Evolutionary conservation across 257 asterid species (phyloP), one percentile per base, ranked within the genome.

Genomic region (Solanum commersonii): DNA sequence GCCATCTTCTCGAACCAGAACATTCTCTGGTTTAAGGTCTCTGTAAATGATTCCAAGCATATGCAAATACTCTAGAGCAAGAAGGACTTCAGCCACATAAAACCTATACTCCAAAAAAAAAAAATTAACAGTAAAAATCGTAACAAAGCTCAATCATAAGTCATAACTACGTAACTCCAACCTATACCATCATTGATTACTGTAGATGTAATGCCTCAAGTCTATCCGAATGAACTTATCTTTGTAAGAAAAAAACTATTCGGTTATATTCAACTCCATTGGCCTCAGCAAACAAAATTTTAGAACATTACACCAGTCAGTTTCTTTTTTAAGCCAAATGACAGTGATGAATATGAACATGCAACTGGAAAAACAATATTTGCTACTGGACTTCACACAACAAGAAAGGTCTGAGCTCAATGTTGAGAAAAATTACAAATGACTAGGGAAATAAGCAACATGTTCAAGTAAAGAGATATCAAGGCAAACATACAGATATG

Each of bases 41-140:
- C 96, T 88, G 88, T 94, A 94, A 59, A 94, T 90, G 91, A 94
- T 94, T 46, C 96, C 96, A 42, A 94, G 96, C 96, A 94, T 94
- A 92, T 94, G 96, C 84, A 94, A 88, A 85, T 94, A 94, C 91
- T 94, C 96, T 82, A 94, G 83, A 63, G 95, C 90, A 59, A 94
- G 95, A 71, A 94, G 96, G 87, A 94, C 93, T 91, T 92, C 96
- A 14, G 96, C 96, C 82, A 94, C 95, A 79, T 94, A 94, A 89
- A 94, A 94, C 93, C 96, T 94, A 49, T 68, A 88, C 34, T 16
- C 73, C 35, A 38, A 86, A 84, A 52, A 67, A 70, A 70, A 74
- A 22, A 82, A 56, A 35, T 67, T 38, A 84, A 52, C 65, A 9
- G 35, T 49, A 11, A 73, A 20, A 73, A 14, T 33, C 60, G 1